A percentile compares a stretch with the other conserved stretches of the same genome.
Evolutionary conservation across 2,329 filamentous ascomycete genomes (phyloP).

Genomic region (Aspergillus candidus): DNA sequence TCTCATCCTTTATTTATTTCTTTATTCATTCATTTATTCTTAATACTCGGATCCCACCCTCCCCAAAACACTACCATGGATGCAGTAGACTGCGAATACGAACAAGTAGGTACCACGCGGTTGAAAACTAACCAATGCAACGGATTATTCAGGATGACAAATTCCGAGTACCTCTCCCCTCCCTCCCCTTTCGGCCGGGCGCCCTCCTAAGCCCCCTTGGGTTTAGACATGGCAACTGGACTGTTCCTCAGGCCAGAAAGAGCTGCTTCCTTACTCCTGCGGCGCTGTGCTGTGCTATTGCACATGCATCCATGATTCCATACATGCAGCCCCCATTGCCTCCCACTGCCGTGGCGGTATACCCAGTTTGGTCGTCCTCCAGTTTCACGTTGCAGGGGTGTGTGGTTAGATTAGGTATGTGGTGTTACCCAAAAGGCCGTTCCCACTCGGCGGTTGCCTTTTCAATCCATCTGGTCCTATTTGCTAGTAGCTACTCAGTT

Average conservation of each 20-base stretch:
- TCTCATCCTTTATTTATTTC: background rate
- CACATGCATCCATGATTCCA: too few species aligned
- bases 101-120: background rate
- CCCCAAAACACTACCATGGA: too few species aligned
- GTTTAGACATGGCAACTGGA: conserved; percentile 10
- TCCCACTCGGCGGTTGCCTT: too few species aligned
- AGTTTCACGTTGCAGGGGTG: too few species aligned
- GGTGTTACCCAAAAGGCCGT: too few species aligned
- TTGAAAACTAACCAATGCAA: background rate
- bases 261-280: conserved; percentile 11
- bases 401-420: too few species aligned
- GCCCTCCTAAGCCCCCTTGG: conserved; percentile 3
- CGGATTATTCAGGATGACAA: background rate
- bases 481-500: background rate
- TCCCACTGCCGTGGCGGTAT: too few species aligned
- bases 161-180: conserved; percentile 1
- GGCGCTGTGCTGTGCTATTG: background rate
- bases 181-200: background rate
- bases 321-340: too few species aligned
- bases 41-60: background rate
- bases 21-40: too few species aligned
- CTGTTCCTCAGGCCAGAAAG: conserved; percentile 7
- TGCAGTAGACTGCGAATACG: background rate
- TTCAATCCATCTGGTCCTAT: background rate
- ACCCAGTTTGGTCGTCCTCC: too few species aligned